Conservation (phyloP, 306 rosid species). For the Citrullus colocynthis region DNA sequence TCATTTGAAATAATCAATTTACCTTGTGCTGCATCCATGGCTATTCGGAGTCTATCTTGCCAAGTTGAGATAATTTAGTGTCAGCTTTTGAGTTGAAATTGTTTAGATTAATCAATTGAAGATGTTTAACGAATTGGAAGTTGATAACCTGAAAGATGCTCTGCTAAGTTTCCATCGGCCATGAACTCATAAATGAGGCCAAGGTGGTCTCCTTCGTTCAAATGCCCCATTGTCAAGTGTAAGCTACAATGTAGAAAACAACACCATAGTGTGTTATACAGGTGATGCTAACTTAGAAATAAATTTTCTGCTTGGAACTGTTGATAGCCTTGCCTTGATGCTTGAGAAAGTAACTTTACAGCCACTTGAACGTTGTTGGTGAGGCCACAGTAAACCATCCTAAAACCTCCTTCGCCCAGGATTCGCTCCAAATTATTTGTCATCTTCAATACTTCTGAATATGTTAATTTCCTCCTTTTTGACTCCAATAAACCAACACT, state of each 20-base stretch:
- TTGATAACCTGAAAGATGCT: not conserved
- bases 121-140: not conserved
- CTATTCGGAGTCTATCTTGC: conserved; percentile 23
- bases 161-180: conserved; percentile 12
- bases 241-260: conserved; percentile 16
- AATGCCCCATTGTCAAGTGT: conserved; percentile 22
- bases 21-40: conserved; percentile 20
- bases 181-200: conserved; percentile 9
- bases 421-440: conserved; percentile 21
- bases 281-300: not conserved
- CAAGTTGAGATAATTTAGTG: not conserved
- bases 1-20: not conserved
- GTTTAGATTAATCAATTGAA: not conserved
- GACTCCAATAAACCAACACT: not conserved
- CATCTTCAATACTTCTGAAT: conserved; percentile 6
- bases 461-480: not conserved
- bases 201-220: conserved; percentile 11
- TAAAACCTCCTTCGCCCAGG: conserved; percentile 42
- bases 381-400: conserved; percentile 33
- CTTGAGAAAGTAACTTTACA: conserved; percentile 39
- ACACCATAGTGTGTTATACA: not conserved
- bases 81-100: not conserved
- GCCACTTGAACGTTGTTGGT: conserved; percentile 32
- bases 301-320: conserved; percentile 31
- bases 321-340: conserved; percentile 26